phyloP scores from a whole-genome alignment of 2,329 filamentous ascomycete genomes.

The Periconia macrospinosa region DNA sequence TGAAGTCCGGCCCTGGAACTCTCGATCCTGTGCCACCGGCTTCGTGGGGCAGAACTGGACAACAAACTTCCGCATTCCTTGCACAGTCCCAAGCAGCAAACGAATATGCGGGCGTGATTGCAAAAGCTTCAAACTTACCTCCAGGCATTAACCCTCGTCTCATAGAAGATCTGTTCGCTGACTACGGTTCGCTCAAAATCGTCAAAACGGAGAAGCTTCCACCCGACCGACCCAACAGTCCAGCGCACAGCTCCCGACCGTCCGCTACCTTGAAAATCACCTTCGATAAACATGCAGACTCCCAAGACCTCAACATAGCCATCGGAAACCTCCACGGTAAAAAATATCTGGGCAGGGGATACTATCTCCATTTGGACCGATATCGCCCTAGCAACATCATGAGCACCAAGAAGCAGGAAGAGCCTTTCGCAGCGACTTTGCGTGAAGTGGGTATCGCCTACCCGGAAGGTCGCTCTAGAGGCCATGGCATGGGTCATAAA shows the following conservation, averaged over 20 bases:
- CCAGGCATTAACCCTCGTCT: slow-evolving; percentile 24
- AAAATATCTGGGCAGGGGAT: slow-evolving; percentile 35
- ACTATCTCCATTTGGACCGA: slow-evolving; percentile 38
- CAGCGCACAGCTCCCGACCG: slow-evolving; percentile 22
- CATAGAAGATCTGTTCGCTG: slow-evolving; percentile 33
- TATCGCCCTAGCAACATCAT: slow-evolving; percentile 27
- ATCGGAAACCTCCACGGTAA: slow-evolving; percentile 38
- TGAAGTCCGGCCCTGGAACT: slow-evolving; percentile 38
- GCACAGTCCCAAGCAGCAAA: slow-evolving; percentile 25
- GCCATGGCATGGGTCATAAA: not conserved
- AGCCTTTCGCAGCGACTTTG: slow-evolving; percentile 36
- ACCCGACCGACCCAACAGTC: slow-evolving; percentile 15
- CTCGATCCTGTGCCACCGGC: slow-evolving; percentile 15
- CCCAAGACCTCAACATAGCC: slow-evolving; percentile 32
- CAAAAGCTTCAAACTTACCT: slow-evolving; percentile 37
- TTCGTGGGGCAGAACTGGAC: slow-evolving; percentile 14
- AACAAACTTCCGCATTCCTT: slow-evolving; percentile 16
- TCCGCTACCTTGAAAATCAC: slow-evolving; percentile 33
- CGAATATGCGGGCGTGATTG: slow-evolving; percentile 31
- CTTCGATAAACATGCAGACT: slow-evolving; percentile 34
- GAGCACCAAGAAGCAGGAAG: slow-evolving; percentile 24
- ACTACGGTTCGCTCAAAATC: slow-evolving; percentile 35
- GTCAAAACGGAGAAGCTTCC: slow-evolving; percentile 32
- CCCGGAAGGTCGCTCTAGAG: slow-evolving; percentile 21
- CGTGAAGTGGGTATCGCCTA: slow-evolving; percentile 30